phyloP scores from a whole-genome alignment of 805 yeast genomes.

The Wickerhamiella musiphila region DNA sequence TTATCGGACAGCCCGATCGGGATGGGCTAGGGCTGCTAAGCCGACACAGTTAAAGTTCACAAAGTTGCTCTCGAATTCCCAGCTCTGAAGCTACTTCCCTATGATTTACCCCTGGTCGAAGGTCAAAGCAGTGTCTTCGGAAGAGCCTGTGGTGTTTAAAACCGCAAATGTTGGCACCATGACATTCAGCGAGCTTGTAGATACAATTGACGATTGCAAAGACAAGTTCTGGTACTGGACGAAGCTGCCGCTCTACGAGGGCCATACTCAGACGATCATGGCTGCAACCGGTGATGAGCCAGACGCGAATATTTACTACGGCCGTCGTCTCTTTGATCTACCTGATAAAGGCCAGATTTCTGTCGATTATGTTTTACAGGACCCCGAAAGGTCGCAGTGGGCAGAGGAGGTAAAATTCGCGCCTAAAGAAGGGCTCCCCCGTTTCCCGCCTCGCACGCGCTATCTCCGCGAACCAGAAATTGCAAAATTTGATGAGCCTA shows the following conservation, averaged over 20 bases:
- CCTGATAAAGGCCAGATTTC: slow-evolving; percentile 61
- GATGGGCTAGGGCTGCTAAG: no score
- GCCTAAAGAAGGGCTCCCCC: slow-evolving; percentile 20
- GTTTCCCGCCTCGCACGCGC: slow-evolving; percentile 36
- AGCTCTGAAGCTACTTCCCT: no score
- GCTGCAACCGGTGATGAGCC: slow-evolving; percentile 40
- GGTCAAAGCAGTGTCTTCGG: slow-evolving; percentile 7
- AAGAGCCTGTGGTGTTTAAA: slow-evolving; percentile 6
- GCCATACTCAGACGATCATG: slow-evolving; percentile 62
- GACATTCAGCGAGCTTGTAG: slow-evolving; percentile 17
- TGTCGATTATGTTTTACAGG: slow-evolving; percentile 49
- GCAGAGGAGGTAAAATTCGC: slow-evolving; percentile 16
- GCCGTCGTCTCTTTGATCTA: slow-evolving; percentile 48
- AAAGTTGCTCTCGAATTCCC: no score
- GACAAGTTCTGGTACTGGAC: slow-evolving; percentile 35
- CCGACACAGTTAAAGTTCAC: no score
- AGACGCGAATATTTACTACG: slow-evolving; percentile 46
- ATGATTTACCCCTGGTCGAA: slow-evolving; percentile 11
- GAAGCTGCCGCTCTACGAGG: slow-evolving; percentile 50
- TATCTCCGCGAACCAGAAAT: slow-evolving; percentile 33
- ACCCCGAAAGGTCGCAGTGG: slow-evolving; percentile 22
- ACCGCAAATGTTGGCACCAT: slow-evolving; percentile 3
- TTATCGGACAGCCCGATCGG: no score
- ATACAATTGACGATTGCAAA: slow-evolving; percentile 29
- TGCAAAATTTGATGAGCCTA: slow-evolving; percentile 16